Evolutionary conservation across 2,329 filamentous ascomycete genomes (phyloP).

Genomic region (Leptographium wingfieldii): DNA sequence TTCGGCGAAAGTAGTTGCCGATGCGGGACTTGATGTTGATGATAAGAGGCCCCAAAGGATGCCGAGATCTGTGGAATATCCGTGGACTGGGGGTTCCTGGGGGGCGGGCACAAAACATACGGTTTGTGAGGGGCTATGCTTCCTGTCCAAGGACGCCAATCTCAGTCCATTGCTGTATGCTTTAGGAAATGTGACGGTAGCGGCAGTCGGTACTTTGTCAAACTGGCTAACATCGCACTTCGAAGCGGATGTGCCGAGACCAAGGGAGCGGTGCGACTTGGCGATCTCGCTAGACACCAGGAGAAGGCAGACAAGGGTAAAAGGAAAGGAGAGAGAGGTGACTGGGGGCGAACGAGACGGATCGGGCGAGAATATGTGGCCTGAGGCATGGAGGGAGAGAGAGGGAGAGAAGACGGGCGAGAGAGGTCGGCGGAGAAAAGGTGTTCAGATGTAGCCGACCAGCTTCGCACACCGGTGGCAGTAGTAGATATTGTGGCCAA

Average conservation of each 20-base stretch:
- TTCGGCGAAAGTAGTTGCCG: not conserved
- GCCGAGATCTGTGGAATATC: no score
- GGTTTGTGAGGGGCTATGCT: not conserved
- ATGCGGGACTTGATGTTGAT: no score
- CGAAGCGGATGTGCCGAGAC: no score
- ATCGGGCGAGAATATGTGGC: not conserved
- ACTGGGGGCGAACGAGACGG: no score
- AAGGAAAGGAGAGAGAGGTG: no score
- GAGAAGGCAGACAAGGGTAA: no score
- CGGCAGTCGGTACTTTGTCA: not conserved
- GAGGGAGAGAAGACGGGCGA: not conserved
- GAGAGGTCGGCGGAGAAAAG: not conserved
- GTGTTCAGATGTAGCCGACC: slow-evolving; percentile 46
- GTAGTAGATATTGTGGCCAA: slow-evolving; percentile 55
- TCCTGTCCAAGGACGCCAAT: not conserved
- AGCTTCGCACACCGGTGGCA: slow-evolving; percentile 51
- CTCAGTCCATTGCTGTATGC: not conserved
- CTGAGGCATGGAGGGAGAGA: not conserved
- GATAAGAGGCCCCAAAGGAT: no score
- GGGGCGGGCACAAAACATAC: no score
- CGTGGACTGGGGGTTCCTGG: no score
- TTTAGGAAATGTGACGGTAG: not conserved
- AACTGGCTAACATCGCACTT: not conserved
- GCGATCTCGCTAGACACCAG: no score
- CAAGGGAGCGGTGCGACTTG: no score